Base-by-base conservation (phyloP, 768 basidiomycete species). In the Russula virescens region DNA sequence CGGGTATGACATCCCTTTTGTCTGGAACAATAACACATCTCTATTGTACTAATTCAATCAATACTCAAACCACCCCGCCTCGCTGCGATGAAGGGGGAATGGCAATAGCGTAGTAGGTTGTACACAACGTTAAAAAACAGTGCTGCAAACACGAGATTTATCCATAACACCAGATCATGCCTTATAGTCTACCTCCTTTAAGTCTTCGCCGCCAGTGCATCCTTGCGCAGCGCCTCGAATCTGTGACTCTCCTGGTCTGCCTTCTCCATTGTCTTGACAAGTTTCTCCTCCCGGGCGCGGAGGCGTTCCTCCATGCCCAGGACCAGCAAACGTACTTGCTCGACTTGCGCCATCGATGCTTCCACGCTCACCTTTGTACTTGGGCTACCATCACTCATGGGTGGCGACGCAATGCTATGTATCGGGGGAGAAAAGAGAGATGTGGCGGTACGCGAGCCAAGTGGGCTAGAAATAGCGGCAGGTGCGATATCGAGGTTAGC, bases 261-360 rank as follows among this genome's bases (percentile, higher is more conserved):
- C 26, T 77, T 77, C 69, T 83, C 80, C 19, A 88, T 75, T 28
- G 78, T 81, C 70, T 85, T 85, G 14, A 74, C 68, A 26, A 91
- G 73, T 70, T 83, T 83, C 45, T 82, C 83, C 66, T 89, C 85
- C 38, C 87, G 79, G 18, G 73, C 73, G 61, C 87, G 80, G 63
- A 89, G 75, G 59, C 86, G 79, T 68, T 89, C 83, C 61, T 89
- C 86, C 85, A 91, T 89, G 0, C 89, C 89, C 18, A 89, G 74
- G 19, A 91, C 80, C 23, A 89, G 73, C 64, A 87, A 72, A 40
- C 85, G 80, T 5, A 89, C 78, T 62, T 88, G 84, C 67, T 89
- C 87, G 34, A 90, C 79, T 60, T 88, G 83, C 3, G 84, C 81
- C 5, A 81, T 70, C 3, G 81, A 77, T 3, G 78, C 78, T 42